Conservation (phyloP, 2,329 filamentous ascomycete genomes). For the Thielaviopsis ethacetica region DNA sequence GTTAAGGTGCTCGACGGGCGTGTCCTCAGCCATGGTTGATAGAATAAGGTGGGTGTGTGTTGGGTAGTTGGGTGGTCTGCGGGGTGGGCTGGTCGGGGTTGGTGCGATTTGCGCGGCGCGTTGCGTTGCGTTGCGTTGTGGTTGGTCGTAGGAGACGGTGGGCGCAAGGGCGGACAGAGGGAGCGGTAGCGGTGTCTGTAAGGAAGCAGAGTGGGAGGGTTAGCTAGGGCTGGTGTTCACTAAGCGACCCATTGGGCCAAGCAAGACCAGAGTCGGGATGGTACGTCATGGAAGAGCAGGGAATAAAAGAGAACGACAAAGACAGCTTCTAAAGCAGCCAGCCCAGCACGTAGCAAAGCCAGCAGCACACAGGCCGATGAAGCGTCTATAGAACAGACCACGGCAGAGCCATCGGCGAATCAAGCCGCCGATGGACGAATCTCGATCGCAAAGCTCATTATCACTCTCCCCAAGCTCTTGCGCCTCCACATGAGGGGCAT, state of each 20-base stretch:
- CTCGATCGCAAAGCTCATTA: too few relatives aligned
- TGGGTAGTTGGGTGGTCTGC: background rate
- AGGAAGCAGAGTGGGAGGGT: background rate
- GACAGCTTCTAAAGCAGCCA: background rate
- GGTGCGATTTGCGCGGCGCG: background rate
- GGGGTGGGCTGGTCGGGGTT: background rate
- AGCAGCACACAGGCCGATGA: background rate
- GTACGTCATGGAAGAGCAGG: background rate
- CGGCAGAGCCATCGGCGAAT: too few relatives aligned
- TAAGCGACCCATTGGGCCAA: background rate
- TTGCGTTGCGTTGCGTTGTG: background rate
- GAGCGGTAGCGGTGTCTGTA: background rate
- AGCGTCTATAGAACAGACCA: background rate
- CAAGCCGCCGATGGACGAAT: too few relatives aligned
- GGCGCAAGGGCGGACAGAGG: background rate
- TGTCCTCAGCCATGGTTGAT: slow-evolving; percentile 19
- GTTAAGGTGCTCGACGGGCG: slow-evolving; percentile 70
- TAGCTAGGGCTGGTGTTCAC: background rate
- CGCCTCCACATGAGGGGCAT: too few relatives aligned
- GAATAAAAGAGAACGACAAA: background rate
- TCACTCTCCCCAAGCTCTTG: too few relatives aligned
- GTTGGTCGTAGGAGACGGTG: background rate
- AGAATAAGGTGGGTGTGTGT: slow-evolving; percentile 22
- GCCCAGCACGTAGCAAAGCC: background rate
- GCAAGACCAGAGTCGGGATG: background rate